Conservation (phyloP, 1,139 yeast species). For the Magnusiomyces tetraspermus region DNA sequence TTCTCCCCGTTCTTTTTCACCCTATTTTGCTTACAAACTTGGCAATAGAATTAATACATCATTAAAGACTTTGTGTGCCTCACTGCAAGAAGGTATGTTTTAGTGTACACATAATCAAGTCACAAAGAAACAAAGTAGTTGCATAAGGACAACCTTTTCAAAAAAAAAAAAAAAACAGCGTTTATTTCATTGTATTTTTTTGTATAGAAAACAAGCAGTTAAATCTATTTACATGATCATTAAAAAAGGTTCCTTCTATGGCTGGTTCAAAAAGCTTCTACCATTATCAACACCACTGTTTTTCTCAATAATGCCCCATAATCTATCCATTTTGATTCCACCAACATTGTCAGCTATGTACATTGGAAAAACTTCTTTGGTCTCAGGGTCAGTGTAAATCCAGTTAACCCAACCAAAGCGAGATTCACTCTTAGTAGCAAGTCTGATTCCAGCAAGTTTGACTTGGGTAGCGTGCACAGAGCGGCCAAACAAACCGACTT, state of each 20-base stretch:
- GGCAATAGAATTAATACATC: no score
- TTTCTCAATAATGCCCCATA: constrained; percentile 70
- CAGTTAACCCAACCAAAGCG: constrained; percentile 54
- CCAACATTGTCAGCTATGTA: constrained; percentile 68
- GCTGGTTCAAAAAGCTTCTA: constrained; percentile 32
- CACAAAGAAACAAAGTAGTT: no score
- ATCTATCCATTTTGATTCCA: constrained; percentile 72
- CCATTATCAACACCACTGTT: constrained; percentile 63
- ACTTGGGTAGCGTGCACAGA: constrained; percentile 54
- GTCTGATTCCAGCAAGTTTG: constrained; percentile 40
- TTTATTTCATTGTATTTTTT: not conserved
- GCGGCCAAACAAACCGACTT: constrained; percentile 57
- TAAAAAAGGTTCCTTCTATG: constrained; percentile 6
- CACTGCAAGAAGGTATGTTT: no score
- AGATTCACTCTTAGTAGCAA: constrained; percentile 26
- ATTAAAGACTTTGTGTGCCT: no score
- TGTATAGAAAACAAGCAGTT: not conserved
- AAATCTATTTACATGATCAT: not conserved
- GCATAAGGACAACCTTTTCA: not conserved
- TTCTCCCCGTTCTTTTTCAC: no score
- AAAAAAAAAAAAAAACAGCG: not conserved
- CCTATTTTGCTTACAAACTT: no score
- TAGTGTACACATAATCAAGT: no score
- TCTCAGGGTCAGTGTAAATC: constrained; percentile 32
- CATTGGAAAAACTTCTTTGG: constrained; percentile 34